Percentiles rank a stretch among this genome's conserved stretches.
Evolutionary conservation across 768 basidiomycete species (phyloP).

Genomic region (Hirschioporus abietinus): DNA sequence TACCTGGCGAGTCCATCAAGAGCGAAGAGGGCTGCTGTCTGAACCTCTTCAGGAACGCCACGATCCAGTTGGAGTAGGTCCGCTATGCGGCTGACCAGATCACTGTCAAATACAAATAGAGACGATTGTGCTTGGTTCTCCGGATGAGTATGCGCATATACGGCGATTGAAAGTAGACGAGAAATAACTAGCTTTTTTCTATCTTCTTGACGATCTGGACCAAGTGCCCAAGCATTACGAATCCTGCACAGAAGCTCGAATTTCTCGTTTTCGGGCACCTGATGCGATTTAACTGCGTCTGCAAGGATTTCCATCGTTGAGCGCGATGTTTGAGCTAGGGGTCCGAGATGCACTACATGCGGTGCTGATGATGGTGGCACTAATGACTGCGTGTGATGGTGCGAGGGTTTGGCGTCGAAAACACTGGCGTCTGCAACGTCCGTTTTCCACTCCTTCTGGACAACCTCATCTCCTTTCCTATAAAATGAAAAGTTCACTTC

Average conservation of each 20-base stretch:
- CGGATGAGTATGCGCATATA: conserved; percentile 82
- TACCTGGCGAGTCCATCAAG: conserved; percentile 88
- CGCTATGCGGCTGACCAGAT: conserved; percentile 82
- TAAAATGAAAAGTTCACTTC: conserved; percentile 84
- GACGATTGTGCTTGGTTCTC: conserved; percentile 76
- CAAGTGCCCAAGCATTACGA: conserved; percentile 68
- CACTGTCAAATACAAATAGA: conserved; percentile 93
- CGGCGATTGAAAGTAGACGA: conserved; percentile 82
- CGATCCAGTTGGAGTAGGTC: conserved; percentile 82
- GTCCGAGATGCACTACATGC: conserved; percentile 56
- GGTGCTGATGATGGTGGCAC: conserved; percentile 34
- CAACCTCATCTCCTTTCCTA: conserved; percentile 41
- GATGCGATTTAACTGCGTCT: conserved; percentile 60
- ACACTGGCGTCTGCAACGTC: conserved; percentile 35
- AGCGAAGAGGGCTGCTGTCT: conserved; percentile 83
- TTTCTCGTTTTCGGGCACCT: conserved; percentile 75
- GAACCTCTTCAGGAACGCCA: conserved; percentile 63
- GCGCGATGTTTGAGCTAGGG: conserved; percentile 53
- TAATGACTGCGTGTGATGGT: conserved; percentile 24
- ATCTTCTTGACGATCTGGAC: conserved; percentile 49
- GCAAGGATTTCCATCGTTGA: conserved; percentile 72
- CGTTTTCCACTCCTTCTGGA: conserved; percentile 44
- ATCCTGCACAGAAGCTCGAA: conserved; percentile 88
- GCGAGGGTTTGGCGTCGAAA: conserved; percentile 45
- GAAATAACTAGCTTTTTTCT: conserved; percentile 78